A percentile compares a stretch with the other conserved stretches of the same genome.
Conservation (phyloP, 768 basidiomycete species). For the Glaciozyma antarctica region DNA sequence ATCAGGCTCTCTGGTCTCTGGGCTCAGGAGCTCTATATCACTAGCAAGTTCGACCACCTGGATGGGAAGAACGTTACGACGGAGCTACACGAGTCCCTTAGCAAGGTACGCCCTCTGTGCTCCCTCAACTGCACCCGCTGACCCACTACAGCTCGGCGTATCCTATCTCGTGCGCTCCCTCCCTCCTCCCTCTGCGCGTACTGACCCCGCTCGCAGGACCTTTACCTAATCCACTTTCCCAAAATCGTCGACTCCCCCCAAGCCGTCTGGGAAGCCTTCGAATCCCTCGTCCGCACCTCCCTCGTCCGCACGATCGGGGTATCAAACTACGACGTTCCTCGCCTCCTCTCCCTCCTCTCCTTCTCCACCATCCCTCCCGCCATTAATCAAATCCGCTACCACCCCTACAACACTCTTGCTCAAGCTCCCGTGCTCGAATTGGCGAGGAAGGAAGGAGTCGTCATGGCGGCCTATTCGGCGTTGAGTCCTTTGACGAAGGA, state of each 20-base stretch:
- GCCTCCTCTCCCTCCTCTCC: not conserved
- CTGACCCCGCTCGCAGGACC: not conserved
- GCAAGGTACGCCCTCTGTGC: not conserved
- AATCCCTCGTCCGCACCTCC: not conserved
- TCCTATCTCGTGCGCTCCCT: not conserved
- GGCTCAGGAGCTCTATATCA: slow-evolving; percentile 9
- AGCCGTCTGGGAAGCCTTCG: not conserved
- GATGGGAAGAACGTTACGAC: not conserved
- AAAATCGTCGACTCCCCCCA: not conserved
- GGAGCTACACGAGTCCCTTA: not conserved
- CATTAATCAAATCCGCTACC: slow-evolving; percentile 5
- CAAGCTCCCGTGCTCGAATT: not conserved
- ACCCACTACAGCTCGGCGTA: not conserved
- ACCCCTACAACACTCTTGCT: not conserved
- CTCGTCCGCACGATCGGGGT: slow-evolving; percentile 7
- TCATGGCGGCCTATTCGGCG: not conserved
- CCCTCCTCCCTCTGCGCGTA: not conserved
- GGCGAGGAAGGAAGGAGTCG: not conserved
- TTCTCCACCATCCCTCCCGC: not conserved
- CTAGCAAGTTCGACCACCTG: slow-evolving; percentile 3
- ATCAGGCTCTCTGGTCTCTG: not conserved
- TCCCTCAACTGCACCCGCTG: not conserved
- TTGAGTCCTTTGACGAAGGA: slow-evolving; percentile 1
- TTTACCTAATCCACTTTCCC: slow-evolving; percentile 8
- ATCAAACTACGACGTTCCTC: not conserved